Percentiles rank a stretch among this genome's conserved stretches.
phyloP scores from a whole-genome alignment of 1,139 yeast genomes.

The Scheffersomyces illinoinensis region DNA sequence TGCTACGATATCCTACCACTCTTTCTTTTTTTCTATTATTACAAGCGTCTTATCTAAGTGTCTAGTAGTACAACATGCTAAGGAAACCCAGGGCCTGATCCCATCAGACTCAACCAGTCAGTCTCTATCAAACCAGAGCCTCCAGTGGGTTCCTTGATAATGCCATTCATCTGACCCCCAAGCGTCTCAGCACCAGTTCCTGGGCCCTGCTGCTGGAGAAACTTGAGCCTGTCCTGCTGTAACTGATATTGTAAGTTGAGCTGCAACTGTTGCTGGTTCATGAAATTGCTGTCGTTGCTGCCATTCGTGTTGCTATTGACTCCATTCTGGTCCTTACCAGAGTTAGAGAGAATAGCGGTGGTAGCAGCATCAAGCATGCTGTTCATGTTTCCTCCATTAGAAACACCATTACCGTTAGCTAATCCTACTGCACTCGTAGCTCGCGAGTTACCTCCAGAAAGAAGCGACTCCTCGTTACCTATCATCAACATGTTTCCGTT shows the following conservation, averaged over 20 bases:
- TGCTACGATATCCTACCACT: not conserved
- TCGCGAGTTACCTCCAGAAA: not conserved
- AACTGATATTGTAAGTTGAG: constrained; percentile 13
- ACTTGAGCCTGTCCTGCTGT: constrained; percentile 15
- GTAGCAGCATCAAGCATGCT: constrained; percentile 1
- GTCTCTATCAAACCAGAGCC: constrained; percentile 10
- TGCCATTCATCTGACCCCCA: not conserved
- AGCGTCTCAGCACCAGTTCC: not conserved
- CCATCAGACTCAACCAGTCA: constrained; percentile 42
- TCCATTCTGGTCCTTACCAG: constrained; percentile 4
- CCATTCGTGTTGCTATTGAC: constrained; percentile 3
- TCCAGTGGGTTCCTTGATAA: not conserved
- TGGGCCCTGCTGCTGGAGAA: constrained; percentile 12
- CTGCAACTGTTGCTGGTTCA: constrained; percentile 10
- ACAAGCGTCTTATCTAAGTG: not conserved
- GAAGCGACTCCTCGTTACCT: not conserved
- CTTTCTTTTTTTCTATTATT: not conserved
- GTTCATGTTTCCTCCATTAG: not conserved
- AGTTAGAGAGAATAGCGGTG: not conserved
- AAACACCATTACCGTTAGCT: not conserved
- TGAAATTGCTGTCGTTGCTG: not conserved
- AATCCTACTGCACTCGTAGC: not conserved
- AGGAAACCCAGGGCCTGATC: constrained; percentile 37
- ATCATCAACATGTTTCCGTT: not conserved
- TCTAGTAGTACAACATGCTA: constrained; percentile 2